Percentiles rank a stretch among this genome's conserved stretches.
Evolutionary conservation across 2,329 filamentous ascomycete genomes (phyloP).

Genomic region (Byssochlamys sp.): DNA sequence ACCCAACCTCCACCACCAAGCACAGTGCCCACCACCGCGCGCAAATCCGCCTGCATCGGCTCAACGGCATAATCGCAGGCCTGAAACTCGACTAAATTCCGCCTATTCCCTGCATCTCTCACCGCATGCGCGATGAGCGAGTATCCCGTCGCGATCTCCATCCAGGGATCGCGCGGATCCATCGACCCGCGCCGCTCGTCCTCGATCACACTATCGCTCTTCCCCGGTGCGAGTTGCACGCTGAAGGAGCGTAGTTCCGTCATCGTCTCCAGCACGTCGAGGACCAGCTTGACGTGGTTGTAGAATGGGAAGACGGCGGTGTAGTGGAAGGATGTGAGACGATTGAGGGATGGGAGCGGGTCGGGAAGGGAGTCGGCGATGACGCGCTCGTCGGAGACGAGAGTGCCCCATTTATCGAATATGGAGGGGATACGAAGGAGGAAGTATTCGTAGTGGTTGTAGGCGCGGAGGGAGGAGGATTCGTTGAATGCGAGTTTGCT

Average conservation of each 20-base stretch:
- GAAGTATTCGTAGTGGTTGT: slow-evolving; percentile 63
- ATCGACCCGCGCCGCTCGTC: slow-evolving; percentile 30
- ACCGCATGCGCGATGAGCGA: slow-evolving; percentile 34
- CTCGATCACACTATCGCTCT: slow-evolving; percentile 27
- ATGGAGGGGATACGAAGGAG: slow-evolving; percentile 55
- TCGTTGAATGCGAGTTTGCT: slow-evolving; percentile 60
- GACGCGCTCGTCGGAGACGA: slow-evolving; percentile 19
- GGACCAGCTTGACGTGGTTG: slow-evolving; percentile 45
- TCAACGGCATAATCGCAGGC: slow-evolving; percentile 24
- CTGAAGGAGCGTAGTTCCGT: slow-evolving; percentile 46
- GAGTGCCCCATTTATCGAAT: slow-evolving; percentile 37
- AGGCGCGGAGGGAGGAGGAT: slow-evolving; percentile 62
- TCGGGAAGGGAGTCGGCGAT: slow-evolving; percentile 20
- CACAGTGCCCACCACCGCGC: slow-evolving; percentile 14
- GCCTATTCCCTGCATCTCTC: slow-evolving; percentile 12
- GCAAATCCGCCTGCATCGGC: slow-evolving; percentile 18
- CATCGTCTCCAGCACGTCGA: slow-evolving; percentile 39
- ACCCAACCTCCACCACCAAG: slow-evolving; percentile 18
- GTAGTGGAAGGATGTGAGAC: slow-evolving; percentile 42
- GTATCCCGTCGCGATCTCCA: slow-evolving; percentile 46
- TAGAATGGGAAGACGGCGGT: slow-evolving; percentile 59
- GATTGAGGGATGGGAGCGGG: slow-evolving; percentile 36
- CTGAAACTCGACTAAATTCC: slow-evolving; percentile 16
- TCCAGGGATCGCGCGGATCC: slow-evolving; percentile 41
- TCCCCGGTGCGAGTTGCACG: slow-evolving; percentile 42